phyloP scores from a whole-genome alignment of 2,329 filamentous ascomycete species.

The Mycosphaerella sp. region DNA sequence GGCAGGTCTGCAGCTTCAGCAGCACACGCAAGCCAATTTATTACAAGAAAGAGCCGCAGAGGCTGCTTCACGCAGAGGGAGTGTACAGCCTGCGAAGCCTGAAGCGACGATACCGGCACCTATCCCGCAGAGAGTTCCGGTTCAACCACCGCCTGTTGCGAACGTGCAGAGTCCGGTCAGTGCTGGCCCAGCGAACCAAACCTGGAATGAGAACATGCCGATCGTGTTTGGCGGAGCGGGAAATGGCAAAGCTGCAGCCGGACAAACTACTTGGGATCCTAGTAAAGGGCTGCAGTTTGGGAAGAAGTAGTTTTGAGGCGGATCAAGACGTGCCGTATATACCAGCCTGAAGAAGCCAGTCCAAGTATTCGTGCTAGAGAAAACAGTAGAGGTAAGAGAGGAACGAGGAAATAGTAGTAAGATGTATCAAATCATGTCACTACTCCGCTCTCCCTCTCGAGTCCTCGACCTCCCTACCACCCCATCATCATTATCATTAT shows the following conservation, averaged over 20 bases:
- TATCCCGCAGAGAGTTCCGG: constrained; percentile 35
- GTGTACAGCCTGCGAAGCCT: constrained; percentile 20
- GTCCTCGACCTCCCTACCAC: too few species aligned
- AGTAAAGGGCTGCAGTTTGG: constrained; percentile 27
- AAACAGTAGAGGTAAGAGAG: too few species aligned
- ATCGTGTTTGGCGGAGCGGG: constrained; percentile 29
- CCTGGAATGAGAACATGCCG: constrained; percentile 35
- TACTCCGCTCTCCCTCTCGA: too few species aligned
- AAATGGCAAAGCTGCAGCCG: constrained; percentile 4
- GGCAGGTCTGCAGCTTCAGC: constrained; percentile 51
- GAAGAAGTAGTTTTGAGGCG: constrained; percentile 3
- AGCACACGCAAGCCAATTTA: constrained; percentile 38
- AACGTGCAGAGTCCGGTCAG: constrained; percentile 23
- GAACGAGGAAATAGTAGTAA: too few species aligned
- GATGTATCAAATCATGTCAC: too few species aligned
- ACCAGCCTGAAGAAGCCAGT: too few species aligned
- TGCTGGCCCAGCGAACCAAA: constrained; percentile 17
- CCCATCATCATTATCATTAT: too few species aligned
- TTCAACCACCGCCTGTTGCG: constrained; percentile 34
- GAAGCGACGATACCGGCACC: constrained; percentile 49
- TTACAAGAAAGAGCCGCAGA: constrained; percentile 33
- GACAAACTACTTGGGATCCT: constrained; percentile 25
- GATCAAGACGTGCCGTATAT: too few species aligned
- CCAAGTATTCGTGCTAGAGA: too few species aligned
- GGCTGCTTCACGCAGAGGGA: constrained; percentile 8